These are phyloP conservation scores for Tarenaya hassleriana DNA, from an alignment of 345 rosid genomes.

Conservation along the genomic window DNA sequence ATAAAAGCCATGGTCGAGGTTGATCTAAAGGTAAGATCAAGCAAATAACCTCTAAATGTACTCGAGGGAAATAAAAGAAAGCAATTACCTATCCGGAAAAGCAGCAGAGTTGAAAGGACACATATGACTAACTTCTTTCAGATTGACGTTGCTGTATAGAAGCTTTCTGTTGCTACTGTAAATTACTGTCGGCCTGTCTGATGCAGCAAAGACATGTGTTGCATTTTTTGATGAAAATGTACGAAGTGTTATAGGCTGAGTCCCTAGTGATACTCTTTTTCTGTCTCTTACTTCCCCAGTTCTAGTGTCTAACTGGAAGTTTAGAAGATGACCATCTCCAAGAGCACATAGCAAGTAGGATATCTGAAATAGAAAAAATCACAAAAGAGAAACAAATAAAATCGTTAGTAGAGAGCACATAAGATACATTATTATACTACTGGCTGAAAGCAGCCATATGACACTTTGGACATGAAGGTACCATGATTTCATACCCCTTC, in stretches of 20 bases:
- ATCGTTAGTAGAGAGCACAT: conserved; percentile 7
- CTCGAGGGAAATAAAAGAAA: background rate
- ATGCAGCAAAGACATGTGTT: conserved; percentile 90
- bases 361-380: conserved; percentile 42
- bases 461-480: background rate
- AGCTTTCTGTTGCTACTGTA: conserved; percentile 97
- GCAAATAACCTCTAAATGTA: too few relatives aligned
- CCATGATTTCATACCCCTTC: conserved; percentile 70
- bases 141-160: conserved; percentile 89
- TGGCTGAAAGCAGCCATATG: too few relatives aligned
- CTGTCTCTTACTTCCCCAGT: conserved; percentile 71
- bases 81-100: conserved; percentile 85
- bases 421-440: conserved; percentile 12
- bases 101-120: conserved; percentile 95
- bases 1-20: too few relatives aligned
- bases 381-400: background rate
- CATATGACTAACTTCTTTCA: conserved; percentile 95
- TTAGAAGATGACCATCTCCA: conserved; percentile 94
- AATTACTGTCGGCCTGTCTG: conserved; percentile 93
- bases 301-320: conserved; percentile 63
- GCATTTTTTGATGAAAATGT: conserved; percentile 90
- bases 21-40: too few relatives aligned
- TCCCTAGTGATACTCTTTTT: conserved; percentile 86
- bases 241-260: conserved; percentile 93
- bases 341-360: conserved; percentile 93